phyloP scores from a whole-genome alignment of 768 basidiomycete species.

The Lactarius trivialis region DNA sequence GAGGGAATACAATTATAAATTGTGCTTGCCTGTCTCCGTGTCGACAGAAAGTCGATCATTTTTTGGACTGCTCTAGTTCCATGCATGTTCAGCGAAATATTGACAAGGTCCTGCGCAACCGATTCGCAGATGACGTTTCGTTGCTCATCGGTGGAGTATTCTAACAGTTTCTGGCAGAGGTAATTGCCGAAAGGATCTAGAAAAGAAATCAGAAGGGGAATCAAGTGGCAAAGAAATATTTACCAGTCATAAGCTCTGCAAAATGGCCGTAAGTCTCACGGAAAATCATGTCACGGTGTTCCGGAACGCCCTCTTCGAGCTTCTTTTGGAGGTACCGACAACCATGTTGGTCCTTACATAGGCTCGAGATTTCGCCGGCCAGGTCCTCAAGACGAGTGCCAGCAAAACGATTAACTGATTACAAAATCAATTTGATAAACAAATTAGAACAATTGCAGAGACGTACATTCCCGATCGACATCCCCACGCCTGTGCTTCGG shows the following conservation, averaged over 20 bases:
- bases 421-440: neutral
- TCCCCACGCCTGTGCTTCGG: constrained; percentile 94
- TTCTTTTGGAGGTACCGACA: constrained; percentile 99
- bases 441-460: constrained; percentile 14
- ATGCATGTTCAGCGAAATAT: constrained; percentile 99
- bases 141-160: constrained; percentile 96
- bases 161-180: constrained; percentile 94
- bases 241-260: constrained; percentile 96
- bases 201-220: neutral
- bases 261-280: constrained; percentile 97
- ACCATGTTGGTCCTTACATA: constrained; percentile 99
- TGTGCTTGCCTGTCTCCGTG: constrained; percentile 78
- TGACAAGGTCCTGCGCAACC: constrained; percentile 94
- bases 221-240: constrained; percentile 21
- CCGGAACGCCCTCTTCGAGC: constrained; percentile 89
- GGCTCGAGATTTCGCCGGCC: constrained; percentile 84
- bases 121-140: constrained; percentile 95
- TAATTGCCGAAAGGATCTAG: constrained; percentile 98
- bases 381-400: constrained; percentile 94
- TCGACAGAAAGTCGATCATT: constrained; percentile 99
- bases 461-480: constrained; percentile 77
- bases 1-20: constrained; percentile 31
- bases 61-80: constrained; percentile 99
- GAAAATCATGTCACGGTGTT: constrained; percentile 99
- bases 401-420: constrained; percentile 88